A percentile compares a stretch with the other conserved stretches of the same genome.
Evolutionary conservation across 306 rosid species (phyloP).

Genomic region (Castanopsis chinensis): DNA sequence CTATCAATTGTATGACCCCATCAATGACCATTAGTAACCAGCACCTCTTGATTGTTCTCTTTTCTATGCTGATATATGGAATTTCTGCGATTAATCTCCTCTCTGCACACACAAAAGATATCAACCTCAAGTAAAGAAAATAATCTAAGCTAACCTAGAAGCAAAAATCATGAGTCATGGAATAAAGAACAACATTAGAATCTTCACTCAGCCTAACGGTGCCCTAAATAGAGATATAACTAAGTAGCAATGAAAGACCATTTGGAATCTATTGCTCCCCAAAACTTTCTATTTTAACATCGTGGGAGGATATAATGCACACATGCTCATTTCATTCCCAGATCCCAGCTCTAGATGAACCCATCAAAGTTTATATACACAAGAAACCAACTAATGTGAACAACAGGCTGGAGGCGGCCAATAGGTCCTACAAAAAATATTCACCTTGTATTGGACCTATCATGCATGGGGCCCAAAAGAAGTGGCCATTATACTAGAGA

Average conservation of each 20-base stretch:
- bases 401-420: no score
- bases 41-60: constrained; percentile 41
- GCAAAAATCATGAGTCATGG: background rate
- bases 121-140: background rate
- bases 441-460: no score
- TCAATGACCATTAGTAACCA: constrained; percentile 50
- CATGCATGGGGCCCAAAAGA: no score
- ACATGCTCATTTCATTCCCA: no score
- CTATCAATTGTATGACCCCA: background rate
- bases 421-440: no score
- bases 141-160: background rate
- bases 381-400: no score
- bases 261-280: background rate
- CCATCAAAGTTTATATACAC: background rate
- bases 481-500: no score
- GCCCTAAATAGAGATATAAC: background rate
- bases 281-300: background rate
- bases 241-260: background rate
- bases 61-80: constrained; percentile 41
- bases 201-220: background rate
- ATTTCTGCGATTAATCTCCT: constrained; percentile 51
- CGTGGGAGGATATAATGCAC: background rate
- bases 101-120: constrained; percentile 51
- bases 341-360: background rate
- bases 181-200: background rate